These are phyloP conservation scores for Dendryphion nanum DNA, from an alignment of 2,329 filamentous ascomycete genomes.

Conservation along the genomic window DNA sequence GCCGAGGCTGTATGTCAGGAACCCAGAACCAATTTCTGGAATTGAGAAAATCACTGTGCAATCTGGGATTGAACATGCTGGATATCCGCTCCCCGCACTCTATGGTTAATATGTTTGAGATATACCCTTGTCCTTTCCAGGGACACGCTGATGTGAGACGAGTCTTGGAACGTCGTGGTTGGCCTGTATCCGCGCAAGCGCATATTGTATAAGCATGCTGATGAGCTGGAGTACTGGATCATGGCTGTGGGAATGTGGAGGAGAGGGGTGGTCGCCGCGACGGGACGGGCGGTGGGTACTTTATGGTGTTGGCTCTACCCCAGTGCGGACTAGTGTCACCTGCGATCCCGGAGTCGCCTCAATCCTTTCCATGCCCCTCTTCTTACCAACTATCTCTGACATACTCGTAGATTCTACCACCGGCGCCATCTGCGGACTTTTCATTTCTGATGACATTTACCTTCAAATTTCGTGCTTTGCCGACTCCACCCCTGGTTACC, in stretches of 20 bases:
- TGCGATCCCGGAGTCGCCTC: neutral
- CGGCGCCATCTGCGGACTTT: neutral
- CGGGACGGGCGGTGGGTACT: neutral
- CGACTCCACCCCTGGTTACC: too few relatives aligned
- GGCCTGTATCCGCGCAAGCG: neutral
- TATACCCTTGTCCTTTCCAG: constrained; percentile 15
- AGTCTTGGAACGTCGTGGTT: constrained; percentile 1
- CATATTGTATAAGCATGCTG: constrained; percentile 6
- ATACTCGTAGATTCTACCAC: neutral
- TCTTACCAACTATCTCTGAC: neutral
- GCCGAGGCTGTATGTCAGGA: constrained; percentile 1
- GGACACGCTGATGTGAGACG: constrained; percentile 16
- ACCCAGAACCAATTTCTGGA: constrained; percentile 11
- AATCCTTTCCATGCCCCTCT: neutral
- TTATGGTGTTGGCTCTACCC: too few relatives aligned
- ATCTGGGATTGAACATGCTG: constrained; percentile 9
- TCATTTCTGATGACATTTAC: too few relatives aligned
- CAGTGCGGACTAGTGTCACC: neutral
- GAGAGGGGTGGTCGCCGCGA: too few relatives aligned
- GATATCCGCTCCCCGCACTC: constrained; percentile 13
- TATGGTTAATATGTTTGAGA: constrained; percentile 19
- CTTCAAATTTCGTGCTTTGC: too few relatives aligned
- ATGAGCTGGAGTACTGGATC: too few relatives aligned
- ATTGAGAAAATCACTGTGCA: constrained; percentile 12
- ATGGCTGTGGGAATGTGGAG: too few relatives aligned